A percentile compares a stretch with the other conserved stretches of the same genome.
phyloP scores from a whole-genome alignment of 1,284 basidiomycete genomes.

The Ganoderma multipileum region DNA sequence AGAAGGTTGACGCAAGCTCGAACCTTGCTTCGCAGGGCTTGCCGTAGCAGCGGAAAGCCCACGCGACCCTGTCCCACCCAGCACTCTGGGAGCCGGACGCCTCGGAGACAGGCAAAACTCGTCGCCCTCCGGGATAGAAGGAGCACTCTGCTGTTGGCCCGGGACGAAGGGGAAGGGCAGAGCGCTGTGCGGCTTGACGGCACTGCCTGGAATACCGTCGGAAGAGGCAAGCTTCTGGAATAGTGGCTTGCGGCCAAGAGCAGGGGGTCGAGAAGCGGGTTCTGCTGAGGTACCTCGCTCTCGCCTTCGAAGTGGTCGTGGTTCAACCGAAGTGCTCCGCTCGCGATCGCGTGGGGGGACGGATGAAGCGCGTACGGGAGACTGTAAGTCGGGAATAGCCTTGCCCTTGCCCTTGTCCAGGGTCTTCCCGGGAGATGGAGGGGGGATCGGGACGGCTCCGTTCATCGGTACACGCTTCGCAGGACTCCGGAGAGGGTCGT shows the following conservation, averaged over 20 bases:
- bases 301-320: slow-evolving; percentile 37
- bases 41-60: slow-evolving; percentile 5
- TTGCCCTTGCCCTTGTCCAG: slow-evolving; percentile 26
- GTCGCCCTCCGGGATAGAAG: slow-evolving; percentile 38
- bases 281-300: slow-evolving; percentile 41
- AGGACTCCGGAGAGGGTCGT: slow-evolving; percentile 55
- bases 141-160: slow-evolving; percentile 21
- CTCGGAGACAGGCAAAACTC: slow-evolving; percentile 26
- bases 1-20: slow-evolving; percentile 58
- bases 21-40: slow-evolving; percentile 40
- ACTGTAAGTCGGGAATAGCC: slow-evolving; percentile 20
- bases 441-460: slow-evolving; percentile 34
- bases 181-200: slow-evolving; percentile 6
- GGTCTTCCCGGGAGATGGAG: slow-evolving; percentile 22
- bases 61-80: not conserved
- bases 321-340: slow-evolving; percentile 46
- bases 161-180: slow-evolving; percentile 35
- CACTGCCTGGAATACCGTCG: slow-evolving; percentile 17
- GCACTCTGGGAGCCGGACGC: not conserved
- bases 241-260: slow-evolving; percentile 17
- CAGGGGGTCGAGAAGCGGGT: slow-evolving; percentile 20
- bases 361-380: slow-evolving; percentile 27
- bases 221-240: slow-evolving; percentile 28
- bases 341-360: slow-evolving; percentile 26
- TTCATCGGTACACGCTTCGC: slow-evolving; percentile 59